These are phyloP conservation scores for Elsinoe perseae DNA, from an alignment of 2,329 filamentous ascomycete genomes.

Conservation along the genomic window DNA sequence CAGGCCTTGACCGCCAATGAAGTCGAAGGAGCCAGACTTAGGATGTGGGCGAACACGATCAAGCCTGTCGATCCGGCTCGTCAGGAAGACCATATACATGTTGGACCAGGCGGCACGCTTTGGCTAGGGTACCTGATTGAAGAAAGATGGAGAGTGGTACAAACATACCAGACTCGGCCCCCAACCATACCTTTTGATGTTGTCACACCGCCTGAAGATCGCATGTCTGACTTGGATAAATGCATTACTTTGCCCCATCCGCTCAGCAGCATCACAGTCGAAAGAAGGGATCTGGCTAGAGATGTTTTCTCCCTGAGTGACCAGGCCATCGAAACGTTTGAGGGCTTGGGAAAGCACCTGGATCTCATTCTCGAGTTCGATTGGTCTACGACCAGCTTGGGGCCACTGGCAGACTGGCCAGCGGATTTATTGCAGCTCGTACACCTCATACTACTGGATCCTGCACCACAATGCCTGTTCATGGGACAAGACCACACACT, in stretches of 20 bases:
- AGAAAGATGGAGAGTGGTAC: slow-evolving; percentile 7
- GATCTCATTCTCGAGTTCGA: slow-evolving; percentile 11
- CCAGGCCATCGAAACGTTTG: neutral
- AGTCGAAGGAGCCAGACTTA: slow-evolving; percentile 4
- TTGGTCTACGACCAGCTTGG: slow-evolving; percentile 18
- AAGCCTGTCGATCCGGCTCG: neutral
- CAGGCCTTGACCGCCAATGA: neutral
- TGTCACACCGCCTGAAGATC: neutral
- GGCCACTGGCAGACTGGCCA: slow-evolving; percentile 15
- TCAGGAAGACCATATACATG: slow-evolving; percentile 1
- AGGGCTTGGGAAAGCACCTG: neutral
- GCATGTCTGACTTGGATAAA: neutral
- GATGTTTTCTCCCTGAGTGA: neutral
- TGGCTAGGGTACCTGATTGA: slow-evolving; percentile 3
- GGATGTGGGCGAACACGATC: slow-evolving; percentile 7
- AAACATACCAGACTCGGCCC: neutral
- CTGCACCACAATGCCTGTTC: slow-evolving; percentile 16
- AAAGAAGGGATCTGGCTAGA: neutral
- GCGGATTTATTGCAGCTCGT: slow-evolving; percentile 17
- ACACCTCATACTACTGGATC: slow-evolving; percentile 18
- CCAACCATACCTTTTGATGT: slow-evolving; percentile 11
- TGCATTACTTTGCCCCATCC: neutral
- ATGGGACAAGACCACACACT: slow-evolving; percentile 16
- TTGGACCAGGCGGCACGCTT: neutral
- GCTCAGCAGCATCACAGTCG: neutral